phyloP scores from a whole-genome alignment of 2,329 filamentous ascomycete genomes.

The Paradendryphiella salina region DNA sequence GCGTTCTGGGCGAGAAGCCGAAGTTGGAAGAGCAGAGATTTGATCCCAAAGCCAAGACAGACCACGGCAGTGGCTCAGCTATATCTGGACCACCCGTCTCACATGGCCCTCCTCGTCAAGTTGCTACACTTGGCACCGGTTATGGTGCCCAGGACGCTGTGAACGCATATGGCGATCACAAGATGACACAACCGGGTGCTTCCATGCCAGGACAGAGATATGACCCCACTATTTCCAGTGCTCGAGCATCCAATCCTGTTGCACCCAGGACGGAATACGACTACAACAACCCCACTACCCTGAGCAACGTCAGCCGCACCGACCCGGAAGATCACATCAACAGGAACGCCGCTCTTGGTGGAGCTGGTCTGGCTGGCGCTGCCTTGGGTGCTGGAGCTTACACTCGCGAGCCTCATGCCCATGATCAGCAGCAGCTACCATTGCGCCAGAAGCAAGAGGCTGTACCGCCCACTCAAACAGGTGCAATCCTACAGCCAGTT shows the following conservation, averaged over 20 bases:
- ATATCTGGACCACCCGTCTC: conserved; percentile 14
- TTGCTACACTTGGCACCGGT: conserved; percentile 28
- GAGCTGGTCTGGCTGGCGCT: conserved; percentile 23
- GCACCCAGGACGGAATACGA: conserved; percentile 21
- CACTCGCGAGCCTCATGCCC: conserved; percentile 13
- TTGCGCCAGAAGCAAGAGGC: conserved; percentile 15
- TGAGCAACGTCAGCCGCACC: conserved; percentile 21
- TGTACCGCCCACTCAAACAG: conserved; percentile 3
- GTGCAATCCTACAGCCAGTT: conserved; percentile 3
- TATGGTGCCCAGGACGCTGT: conserved; percentile 42
- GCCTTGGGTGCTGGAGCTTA: conserved; percentile 21
- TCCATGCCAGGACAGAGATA: conserved; percentile 41
- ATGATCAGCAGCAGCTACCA: conserved; percentile 14
- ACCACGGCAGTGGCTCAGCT: conserved; percentile 10
- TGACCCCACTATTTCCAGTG: conserved; percentile 28
- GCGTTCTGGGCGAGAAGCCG: conserved; percentile 24
- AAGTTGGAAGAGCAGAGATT: conserved; percentile 26
- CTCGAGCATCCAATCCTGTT: conserved; percentile 28
- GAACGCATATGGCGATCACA: conserved; percentile 35
- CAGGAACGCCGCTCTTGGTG: conserved; percentile 31
- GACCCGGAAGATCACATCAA: conserved; percentile 15
- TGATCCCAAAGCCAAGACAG: conserved; percentile 21
- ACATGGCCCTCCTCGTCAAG: conserved; percentile 9
- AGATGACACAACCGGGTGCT: conserved; percentile 33
- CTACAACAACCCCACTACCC: conserved; percentile 19